Evolutionary conservation across 1,139 yeast genomes (phyloP), one percentile per base, ranked within the genome.

Genomic region (Debaryomyces singareniensis): DNA sequence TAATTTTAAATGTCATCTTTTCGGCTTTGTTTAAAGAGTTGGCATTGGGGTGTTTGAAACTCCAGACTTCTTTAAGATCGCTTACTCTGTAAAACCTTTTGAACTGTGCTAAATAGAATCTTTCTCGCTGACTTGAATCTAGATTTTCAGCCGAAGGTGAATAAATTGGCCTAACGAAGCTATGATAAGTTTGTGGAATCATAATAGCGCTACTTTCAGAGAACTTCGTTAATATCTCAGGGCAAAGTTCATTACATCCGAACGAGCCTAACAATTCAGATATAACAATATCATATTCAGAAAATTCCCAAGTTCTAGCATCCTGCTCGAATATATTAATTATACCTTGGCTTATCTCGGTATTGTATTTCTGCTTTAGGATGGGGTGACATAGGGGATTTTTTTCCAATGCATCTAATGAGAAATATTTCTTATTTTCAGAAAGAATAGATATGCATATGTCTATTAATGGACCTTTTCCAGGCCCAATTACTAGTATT

Each of bases 191-290:
- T 29, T 67, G 58, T 1, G 97, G 97, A 20, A 87, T 85, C 55
- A 71, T 65, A 10, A 73, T 52, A 1, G 68, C 61, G 18, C 45
- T 40, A 2, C 35, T 30, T 5, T 20, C 25, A 5, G 23, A 29
- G 9, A 36, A 29, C 7, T 26, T 25, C 14, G 49, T 43, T 4
- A 78, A 43, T 35, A 93, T 79, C 47, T 89, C 97, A 0, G 96
- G 96, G 10, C 85, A 69, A 11, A 84, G 62, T 49, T 89, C 97
- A 51, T 89, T 89, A 51, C 93, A 91, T 1, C 95, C 96, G 58
- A 87, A 81, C 5, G 95, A 84, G 2, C 96, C 96, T 16, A 89
- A 53, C 18, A 89, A 60, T 49, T 89, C 97, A 25, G 94, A 81
- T 2, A 89, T 66, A 10, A 87, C 68, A 26, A 87, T 48, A 44